Evolutionary conservation across 768 basidiomycete species (phyloP).

Genomic region (Tulasnella sp.): DNA sequence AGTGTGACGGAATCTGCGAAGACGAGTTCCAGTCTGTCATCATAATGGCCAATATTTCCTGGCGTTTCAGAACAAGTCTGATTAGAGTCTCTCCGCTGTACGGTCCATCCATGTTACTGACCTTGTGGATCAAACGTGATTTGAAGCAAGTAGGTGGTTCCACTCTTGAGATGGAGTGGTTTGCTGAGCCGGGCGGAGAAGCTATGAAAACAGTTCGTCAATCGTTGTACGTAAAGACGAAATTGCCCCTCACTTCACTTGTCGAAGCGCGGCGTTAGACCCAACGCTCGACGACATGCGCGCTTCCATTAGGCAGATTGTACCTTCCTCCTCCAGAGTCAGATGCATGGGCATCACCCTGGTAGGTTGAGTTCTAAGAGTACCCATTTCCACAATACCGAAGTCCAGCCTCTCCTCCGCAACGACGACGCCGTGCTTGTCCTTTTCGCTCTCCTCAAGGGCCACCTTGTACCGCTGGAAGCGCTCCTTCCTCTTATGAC

Average conservation of each 20-base stretch:
- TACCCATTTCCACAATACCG: neutral
- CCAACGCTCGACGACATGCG: neutral
- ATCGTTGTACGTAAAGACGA: too few relatives aligned
- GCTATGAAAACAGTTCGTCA: neutral
- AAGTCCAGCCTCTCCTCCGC: neutral
- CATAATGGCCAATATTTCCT: conserved; percentile 14
- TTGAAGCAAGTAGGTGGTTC: neutral
- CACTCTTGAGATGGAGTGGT: neutral
- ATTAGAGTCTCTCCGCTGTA: neutral
- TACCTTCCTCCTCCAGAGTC: neutral
- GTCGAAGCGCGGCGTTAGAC: neutral
- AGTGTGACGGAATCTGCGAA: conserved; percentile 1
- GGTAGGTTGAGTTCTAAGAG: neutral
- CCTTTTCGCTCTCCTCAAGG: neutral
- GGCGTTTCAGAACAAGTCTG: neutral
- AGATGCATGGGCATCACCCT: neutral
- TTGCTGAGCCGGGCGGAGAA: neutral
- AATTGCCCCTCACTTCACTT: neutral
- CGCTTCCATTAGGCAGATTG: conserved; percentile 1
- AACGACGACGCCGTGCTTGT: neutral
- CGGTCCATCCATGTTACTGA: neutral
- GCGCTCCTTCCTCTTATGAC: neutral
- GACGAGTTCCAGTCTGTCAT: conserved; percentile 15
- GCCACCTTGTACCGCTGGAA: neutral
- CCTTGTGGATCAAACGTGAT: conserved; percentile 4